Evolutionary conservation across 208 protist genomes (phyloP).

Genomic region (Acanthamoeba castellanii): DNA sequence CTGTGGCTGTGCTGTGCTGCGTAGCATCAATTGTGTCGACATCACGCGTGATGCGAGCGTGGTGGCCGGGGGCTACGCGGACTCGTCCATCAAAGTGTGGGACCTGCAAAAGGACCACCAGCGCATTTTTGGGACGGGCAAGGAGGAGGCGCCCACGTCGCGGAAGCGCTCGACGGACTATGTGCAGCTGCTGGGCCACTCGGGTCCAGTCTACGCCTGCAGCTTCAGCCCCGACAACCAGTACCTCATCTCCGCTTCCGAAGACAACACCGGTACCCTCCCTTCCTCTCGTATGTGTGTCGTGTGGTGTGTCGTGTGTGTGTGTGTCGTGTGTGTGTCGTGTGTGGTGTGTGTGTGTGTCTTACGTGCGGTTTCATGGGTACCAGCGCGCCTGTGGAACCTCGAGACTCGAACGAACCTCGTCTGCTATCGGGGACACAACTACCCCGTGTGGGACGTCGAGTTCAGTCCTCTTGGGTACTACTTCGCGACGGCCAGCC

Average conservation of each 20-base stretch:
- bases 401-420: conserved; percentile 87
- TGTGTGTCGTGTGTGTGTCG: background rate
- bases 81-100: conserved; percentile 87
- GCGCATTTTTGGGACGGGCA: conserved; percentile 31
- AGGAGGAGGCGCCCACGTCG: conserved; percentile 23
- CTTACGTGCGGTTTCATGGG: background rate
- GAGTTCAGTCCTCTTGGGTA: conserved; percentile 88
- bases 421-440: conserved; percentile 91
- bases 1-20: too few relatives aligned
- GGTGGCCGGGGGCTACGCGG: conserved; percentile 85
- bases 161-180: conserved; percentile 36
- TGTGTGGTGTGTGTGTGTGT: background rate
- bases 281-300: background rate
- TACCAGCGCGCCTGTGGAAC: conserved; percentile 86
- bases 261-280: conserved; percentile 82
- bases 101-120: conserved; percentile 78
- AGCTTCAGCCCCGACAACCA: conserved; percentile 84
- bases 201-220: conserved; percentile 83
- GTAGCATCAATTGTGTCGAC: conserved; percentile 78
- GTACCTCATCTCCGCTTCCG: conserved; percentile 82
- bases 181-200: conserved; percentile 83
- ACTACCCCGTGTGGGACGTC: conserved; percentile 92
- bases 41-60: conserved; percentile 82
- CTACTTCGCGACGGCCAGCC: conserved; percentile 91
- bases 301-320: background rate